Percentiles rank a stretch among this genome's conserved stretches.
Conservation (phyloP, 2,329 filamentous ascomycete genomes). For the Trichoderma sp. region DNA sequence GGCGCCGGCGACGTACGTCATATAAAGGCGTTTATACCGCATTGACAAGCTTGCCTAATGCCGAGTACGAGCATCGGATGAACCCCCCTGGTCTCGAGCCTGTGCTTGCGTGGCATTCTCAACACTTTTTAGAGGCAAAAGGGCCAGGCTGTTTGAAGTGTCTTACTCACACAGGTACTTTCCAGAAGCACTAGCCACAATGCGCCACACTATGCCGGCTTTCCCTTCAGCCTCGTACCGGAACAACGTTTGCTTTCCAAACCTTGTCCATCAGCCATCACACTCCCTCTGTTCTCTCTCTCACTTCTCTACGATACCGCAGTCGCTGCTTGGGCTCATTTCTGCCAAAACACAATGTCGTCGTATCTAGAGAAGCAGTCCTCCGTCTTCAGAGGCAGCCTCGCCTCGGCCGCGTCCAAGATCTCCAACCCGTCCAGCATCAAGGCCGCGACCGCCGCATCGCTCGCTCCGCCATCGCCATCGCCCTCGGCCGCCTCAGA, state of each 20-base stretch:
- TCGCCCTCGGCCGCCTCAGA: conserved; percentile 63
- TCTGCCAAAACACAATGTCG: conserved; percentile 53
- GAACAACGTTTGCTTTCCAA: background rate
- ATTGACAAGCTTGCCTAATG: background rate
- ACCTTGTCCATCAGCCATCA: background rate
- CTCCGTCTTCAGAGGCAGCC: conserved; percentile 63
- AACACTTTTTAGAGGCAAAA: conserved; percentile 7
- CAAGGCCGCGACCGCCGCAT: conserved; percentile 43
- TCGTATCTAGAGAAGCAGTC: conserved; percentile 67
- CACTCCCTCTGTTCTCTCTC: background rate
- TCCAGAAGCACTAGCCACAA: background rate
- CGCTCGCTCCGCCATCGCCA: conserved; percentile 63
- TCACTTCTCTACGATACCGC: conserved; percentile 9
- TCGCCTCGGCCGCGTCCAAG: conserved; percentile 66
- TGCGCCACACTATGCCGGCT: conserved; percentile 11
- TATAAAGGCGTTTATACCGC: background rate
- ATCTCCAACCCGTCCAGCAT: conserved; percentile 58
- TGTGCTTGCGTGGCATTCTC: conserved; percentile 27
- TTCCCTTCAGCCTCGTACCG: conserved; percentile 21
- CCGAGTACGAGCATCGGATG: background rate
- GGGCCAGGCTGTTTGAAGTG: conserved; percentile 1
- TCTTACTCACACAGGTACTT: background rate
- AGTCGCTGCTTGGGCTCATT: conserved; percentile 7
- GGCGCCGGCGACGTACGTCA: background rate
- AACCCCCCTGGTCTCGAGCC: conserved; percentile 2